These are phyloP conservation scores for Kwoniella dejecticola DNA, from an alignment of 768 basidiomycete genomes.

Conservation along the genomic window DNA sequence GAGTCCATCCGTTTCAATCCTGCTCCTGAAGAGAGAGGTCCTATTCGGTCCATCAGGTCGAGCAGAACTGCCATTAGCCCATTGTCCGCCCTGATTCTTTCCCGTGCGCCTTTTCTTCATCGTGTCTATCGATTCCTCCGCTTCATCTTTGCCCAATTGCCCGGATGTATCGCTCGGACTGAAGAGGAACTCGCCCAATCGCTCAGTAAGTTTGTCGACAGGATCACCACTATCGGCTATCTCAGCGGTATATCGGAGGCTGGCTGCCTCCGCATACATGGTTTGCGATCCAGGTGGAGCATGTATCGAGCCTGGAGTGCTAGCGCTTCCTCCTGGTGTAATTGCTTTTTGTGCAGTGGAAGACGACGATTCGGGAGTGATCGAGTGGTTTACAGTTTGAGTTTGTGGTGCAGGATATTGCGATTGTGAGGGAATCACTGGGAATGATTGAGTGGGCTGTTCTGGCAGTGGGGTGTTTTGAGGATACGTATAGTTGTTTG, in stretches of 20 bases:
- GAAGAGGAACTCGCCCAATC: slow-evolving; percentile 46
- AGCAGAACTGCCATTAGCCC: background rate
- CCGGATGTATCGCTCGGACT: slow-evolving; percentile 14
- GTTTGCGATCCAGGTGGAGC: slow-evolving; percentile 11
- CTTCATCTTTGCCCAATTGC: slow-evolving; percentile 1
- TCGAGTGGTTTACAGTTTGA: background rate
- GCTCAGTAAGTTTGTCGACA: slow-evolving; percentile 36
- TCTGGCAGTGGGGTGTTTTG: background rate
- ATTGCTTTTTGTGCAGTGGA: slow-evolving; percentile 1
- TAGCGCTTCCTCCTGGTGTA: slow-evolving; percentile 8
- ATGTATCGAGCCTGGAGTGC: slow-evolving; percentile 9
- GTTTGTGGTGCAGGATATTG: background rate
- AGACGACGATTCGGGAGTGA: slow-evolving; percentile 6
- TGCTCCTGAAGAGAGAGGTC: slow-evolving; percentile 8
- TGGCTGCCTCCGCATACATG: slow-evolving; percentile 10
- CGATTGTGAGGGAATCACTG: background rate
- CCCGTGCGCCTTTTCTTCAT: slow-evolving; percentile 16
- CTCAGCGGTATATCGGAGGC: slow-evolving; percentile 15
- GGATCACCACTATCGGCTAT: slow-evolving; percentile 11
- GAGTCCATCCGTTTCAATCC: slow-evolving; percentile 38
- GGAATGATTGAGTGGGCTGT: background rate
- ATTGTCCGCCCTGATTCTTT: slow-evolving; percentile 12
- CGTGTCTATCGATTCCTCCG: background rate
- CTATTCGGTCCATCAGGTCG: slow-evolving; percentile 2
- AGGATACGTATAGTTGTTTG: background rate